Evolutionary conservation across 2,329 filamentous ascomycete species (phyloP).

Genomic region (Coniochaeta sp.): DNA sequence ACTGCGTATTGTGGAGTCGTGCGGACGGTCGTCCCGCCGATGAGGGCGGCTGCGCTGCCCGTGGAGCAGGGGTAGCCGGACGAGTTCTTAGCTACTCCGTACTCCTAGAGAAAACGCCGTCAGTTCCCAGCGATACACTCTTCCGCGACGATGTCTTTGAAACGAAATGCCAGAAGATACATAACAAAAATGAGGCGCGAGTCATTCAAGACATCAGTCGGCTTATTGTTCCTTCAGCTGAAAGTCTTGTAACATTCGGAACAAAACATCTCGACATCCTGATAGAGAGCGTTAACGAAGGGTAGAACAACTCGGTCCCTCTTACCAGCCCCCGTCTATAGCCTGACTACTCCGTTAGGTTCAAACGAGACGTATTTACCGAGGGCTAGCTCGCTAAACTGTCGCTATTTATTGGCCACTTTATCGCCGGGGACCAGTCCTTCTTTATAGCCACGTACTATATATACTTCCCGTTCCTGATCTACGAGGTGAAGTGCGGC

Average conservation of each 20-base stretch:
- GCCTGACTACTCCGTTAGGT: background rate
- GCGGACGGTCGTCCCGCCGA: no score
- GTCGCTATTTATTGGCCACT: constrained; percentile 25
- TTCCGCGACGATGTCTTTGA: constrained; percentile 28
- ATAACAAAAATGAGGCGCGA: constrained; percentile 22
- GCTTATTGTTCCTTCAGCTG: constrained; percentile 25
- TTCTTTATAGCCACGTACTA: constrained; percentile 35
- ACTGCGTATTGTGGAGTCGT: no score
- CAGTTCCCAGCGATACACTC: constrained; percentile 19
- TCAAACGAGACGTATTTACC: constrained; percentile 5
- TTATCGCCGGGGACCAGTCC: constrained; percentile 23
- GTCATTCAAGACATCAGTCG: constrained; percentile 23
- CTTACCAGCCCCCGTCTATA: background rate
- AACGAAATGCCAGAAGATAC: constrained; percentile 18
- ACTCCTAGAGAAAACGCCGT: constrained; percentile 16
- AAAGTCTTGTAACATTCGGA: constrained; percentile 17
- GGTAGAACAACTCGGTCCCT: constrained; percentile 2
- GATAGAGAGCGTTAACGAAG: background rate
- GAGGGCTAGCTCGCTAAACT: constrained; percentile 32
- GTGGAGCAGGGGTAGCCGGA: no score
- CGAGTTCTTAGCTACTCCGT: no score
- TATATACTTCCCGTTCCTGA: constrained; percentile 43
- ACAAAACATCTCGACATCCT: constrained; percentile 17
- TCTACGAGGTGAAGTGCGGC: constrained; percentile 39
- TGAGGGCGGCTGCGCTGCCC: no score